Evolutionary conservation across 805 yeast genomes (phyloP).

Genomic region (Myxozyma vanderwaltii): DNA sequence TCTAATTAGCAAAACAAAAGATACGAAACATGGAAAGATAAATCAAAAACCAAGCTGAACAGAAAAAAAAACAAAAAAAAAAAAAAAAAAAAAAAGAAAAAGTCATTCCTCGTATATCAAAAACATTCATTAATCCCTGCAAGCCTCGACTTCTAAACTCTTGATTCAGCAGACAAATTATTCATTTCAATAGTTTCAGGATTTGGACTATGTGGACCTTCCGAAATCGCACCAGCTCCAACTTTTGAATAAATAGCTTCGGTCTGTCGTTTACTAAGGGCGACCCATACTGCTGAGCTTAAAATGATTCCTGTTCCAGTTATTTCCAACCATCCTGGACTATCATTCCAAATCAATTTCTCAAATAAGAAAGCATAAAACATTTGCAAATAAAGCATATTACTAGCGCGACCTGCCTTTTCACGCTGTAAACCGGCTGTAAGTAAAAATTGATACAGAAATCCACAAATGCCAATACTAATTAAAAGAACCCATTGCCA

Average conservation of each 20-base stretch:
- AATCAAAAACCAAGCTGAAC: not conserved
- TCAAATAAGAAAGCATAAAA: constrained; percentile 81
- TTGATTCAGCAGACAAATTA: not conserved
- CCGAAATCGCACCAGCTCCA: constrained; percentile 13
- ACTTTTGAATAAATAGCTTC: constrained; percentile 30
- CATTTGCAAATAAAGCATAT: constrained; percentile 75
- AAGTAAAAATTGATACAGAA: constrained; percentile 73
- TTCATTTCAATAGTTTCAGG: constrained; percentile 12
- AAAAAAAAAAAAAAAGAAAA: no score
- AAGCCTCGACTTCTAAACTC: not conserved
- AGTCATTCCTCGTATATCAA: no score
- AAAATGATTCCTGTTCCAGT: constrained; percentile 71
- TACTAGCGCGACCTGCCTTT: constrained; percentile 71
- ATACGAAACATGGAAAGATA: no score
- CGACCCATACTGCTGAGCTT: constrained; percentile 61
- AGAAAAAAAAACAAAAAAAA: not conserved
- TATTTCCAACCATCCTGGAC: constrained; percentile 69
- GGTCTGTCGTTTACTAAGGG: constrained; percentile 48
- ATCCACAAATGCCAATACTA: constrained; percentile 74
- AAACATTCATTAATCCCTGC: no score
- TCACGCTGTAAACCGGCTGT: constrained; percentile 86
- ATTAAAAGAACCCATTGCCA: constrained; percentile 68
- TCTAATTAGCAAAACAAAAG: no score
- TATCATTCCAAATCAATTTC: constrained; percentile 65
- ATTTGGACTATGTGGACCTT: constrained; percentile 11